Evolutionary conservation across 1,284 basidiomycete species (phyloP).

Genomic region (Leccinum solheimii): DNA sequence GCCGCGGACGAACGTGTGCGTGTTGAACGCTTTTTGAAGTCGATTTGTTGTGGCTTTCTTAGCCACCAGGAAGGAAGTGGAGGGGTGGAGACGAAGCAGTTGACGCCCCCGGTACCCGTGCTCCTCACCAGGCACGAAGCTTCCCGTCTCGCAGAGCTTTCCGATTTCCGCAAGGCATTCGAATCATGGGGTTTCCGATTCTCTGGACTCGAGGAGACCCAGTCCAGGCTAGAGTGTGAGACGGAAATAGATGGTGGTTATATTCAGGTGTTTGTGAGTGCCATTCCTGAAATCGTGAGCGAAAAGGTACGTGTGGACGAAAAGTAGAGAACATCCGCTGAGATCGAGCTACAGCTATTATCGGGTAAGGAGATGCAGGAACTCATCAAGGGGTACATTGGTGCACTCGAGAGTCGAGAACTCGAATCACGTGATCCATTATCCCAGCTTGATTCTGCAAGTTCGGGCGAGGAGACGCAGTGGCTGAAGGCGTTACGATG

Average conservation of each 20-base stretch:
- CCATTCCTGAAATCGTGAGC: constrained; percentile 63
- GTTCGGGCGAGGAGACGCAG: constrained; percentile 36
- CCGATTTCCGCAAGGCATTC: constrained; percentile 50
- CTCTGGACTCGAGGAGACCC: constrained; percentile 36
- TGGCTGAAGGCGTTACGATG: constrained; percentile 76
- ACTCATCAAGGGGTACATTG: constrained; percentile 66
- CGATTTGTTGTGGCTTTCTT: constrained; percentile 68
- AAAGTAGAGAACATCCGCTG: neutral
- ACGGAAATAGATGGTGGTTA: constrained; percentile 42
- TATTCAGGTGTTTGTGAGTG: constrained; percentile 55
- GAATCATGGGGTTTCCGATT: constrained; percentile 75
- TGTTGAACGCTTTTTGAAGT: constrained; percentile 79
- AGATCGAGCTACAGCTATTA: constrained; percentile 50
- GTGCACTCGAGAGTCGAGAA: constrained; percentile 40
- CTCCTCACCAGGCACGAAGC: constrained; percentile 67
- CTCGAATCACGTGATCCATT: constrained; percentile 20
- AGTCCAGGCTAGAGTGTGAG: constrained; percentile 18
- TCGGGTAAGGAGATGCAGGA: constrained; percentile 63
- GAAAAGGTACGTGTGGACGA: constrained; percentile 57
- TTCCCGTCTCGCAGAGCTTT: constrained; percentile 43
- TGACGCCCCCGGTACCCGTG: constrained; percentile 56
- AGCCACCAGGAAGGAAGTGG: constrained; percentile 36
- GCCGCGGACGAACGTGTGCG: constrained; percentile 92
- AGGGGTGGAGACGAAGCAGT: constrained; percentile 39
- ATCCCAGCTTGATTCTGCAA: constrained; percentile 15